These are phyloP conservation scores for Nannochloris sp. DNA, from an alignment of 139 green algal genomes.

Conservation along the genomic window DNA sequence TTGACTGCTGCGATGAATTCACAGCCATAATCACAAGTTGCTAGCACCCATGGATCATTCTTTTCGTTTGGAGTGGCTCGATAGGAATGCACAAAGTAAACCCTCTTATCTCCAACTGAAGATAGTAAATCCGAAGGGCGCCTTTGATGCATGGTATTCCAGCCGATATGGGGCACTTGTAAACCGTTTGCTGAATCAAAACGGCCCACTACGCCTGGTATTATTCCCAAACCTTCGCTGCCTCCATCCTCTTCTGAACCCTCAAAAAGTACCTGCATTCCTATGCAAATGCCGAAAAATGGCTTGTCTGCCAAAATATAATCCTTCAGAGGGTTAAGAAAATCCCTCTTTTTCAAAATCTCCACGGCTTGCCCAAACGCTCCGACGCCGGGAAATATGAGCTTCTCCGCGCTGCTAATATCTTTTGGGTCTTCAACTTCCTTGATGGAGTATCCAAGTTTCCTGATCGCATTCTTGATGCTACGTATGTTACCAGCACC, in stretches of 20 bases:
- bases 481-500: slow-evolving; percentile 93
- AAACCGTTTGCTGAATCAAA: slow-evolving; percentile 68
- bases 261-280: slow-evolving; percentile 96
- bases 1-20: slow-evolving; percentile 79
- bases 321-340: slow-evolving; percentile 65
- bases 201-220: slow-evolving; percentile 63
- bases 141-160: slow-evolving; percentile 75
- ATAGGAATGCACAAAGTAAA: slow-evolving; percentile 99
- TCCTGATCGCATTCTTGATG: slow-evolving; percentile 90
- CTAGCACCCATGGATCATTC: slow-evolving; percentile 89
- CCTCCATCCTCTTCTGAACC: slow-evolving; percentile 89
- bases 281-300: slow-evolving; percentile 97
- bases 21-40: slow-evolving; percentile 78
- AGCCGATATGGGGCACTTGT: slow-evolving; percentile 96
- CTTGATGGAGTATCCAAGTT: slow-evolving; percentile 81
- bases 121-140: slow-evolving; percentile 38
- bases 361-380: slow-evolving; percentile 85
- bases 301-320: slow-evolving; percentile 74
- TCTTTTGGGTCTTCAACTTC: slow-evolving; percentile 69
- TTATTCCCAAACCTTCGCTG: slow-evolving; percentile 83
- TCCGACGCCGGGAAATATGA: slow-evolving; percentile 96
- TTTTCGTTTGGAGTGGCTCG: slow-evolving; percentile 38
- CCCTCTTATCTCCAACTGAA: slow-evolving; percentile 52
- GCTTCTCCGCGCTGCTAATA: slow-evolving; percentile 54
- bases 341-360: slow-evolving; percentile 53